phyloP scores from a whole-genome alignment of 2,329 filamentous ascomycete species.

The Alternaria triticimaculans region DNA sequence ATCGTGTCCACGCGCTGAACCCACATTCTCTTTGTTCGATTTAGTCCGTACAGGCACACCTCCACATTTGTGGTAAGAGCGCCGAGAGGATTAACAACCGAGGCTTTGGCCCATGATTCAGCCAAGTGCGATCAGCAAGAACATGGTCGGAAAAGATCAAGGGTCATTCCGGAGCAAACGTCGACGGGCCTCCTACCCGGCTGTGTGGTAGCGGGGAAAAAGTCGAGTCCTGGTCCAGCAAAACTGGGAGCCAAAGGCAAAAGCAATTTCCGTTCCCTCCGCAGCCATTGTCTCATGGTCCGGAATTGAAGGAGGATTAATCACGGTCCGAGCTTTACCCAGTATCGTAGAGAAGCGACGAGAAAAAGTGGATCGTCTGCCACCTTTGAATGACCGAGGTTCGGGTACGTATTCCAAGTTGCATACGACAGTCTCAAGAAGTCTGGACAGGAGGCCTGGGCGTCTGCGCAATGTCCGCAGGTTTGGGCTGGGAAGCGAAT shows the following conservation, averaged over 20 bases:
- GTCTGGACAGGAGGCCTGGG: conserved; percentile 1
- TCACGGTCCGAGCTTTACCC: neutral
- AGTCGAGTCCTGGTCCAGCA: neutral
- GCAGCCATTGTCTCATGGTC: conserved; percentile 11
- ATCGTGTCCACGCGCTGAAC: neutral
- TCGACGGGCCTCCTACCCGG: conserved; percentile 31
- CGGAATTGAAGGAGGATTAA: conserved; percentile 8
- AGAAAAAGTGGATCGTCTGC: conserved; percentile 5
- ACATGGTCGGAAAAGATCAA: conserved; percentile 20
- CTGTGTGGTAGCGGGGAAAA: conserved; percentile 29
- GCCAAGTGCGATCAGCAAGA: conserved; percentile 17
- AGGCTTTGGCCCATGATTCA: conserved; percentile 11
- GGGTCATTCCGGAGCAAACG: conserved; percentile 20
- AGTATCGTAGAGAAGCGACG: neutral
- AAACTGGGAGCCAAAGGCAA: conserved; percentile 2
- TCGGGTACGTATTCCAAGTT: neutral
- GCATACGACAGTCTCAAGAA: conserved; percentile 6
- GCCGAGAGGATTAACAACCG: conserved; percentile 8
- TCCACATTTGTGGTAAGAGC: conserved; percentile 6
- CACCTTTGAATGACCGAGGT: conserved; percentile 9
- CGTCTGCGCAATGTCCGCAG: conserved; percentile 10
- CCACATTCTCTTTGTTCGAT: conserved; percentile 8
- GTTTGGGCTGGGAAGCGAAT: neutral
- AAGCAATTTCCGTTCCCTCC: conserved; percentile 15
- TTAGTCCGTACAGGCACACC: conserved; percentile 19